Base-by-base conservation (phyloP, 2,329 filamentous ascomycete genomes). In the Colletotrichum higginsianum region DNA sequence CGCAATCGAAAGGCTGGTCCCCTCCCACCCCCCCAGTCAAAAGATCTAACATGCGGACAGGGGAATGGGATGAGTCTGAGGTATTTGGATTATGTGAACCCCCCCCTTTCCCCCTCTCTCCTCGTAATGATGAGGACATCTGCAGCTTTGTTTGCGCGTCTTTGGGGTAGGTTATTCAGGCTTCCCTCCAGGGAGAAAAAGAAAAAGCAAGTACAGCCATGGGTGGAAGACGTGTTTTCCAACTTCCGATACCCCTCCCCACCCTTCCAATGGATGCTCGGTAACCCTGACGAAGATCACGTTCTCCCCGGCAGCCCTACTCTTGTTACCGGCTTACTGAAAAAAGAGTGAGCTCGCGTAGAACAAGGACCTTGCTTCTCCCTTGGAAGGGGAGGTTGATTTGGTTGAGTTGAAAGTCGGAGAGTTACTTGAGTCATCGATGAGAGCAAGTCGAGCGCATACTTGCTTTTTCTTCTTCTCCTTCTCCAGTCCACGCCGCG, bases 151-250 rank as follows among this genome's bases (percentile, higher is more conserved):
- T 68, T 71, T 68, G 65, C 26, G 53, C 21, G 52, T 38, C 30
- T 35, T 35, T 35, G 30, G 30, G 30, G 30, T 35, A 35, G 30
- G 8, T 35, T 8, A 9, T 35, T 9, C 30, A 35, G 30, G 30
- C 30, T 35, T 9, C 2, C 30, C 8, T 35, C 30, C 30, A 35
- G 30, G 30, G 30, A 35, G 8, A 9, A 35, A 35, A 35, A 5
- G 57, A 53, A 71, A 71, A 71, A 71, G 68, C 46, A 71, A 71
- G 16, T 35, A 35, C 30, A 35, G 30, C 30, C 40, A 53, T 60
- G 58, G 26, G 35, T 30, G 9, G 6, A 38, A 18, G 12, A 53
- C 21, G 26, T 26, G 38, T 35, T 42, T 35, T 35, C 30, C 30
- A 8, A 35, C 30, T 35, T 35, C 30, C 30, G 30, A 35, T 35